Percentiles rank a stretch among this genome's conserved stretches.
phyloP scores from a whole-genome alignment of 345 rosid species.

The Euphorbia tirucalli region DNA sequence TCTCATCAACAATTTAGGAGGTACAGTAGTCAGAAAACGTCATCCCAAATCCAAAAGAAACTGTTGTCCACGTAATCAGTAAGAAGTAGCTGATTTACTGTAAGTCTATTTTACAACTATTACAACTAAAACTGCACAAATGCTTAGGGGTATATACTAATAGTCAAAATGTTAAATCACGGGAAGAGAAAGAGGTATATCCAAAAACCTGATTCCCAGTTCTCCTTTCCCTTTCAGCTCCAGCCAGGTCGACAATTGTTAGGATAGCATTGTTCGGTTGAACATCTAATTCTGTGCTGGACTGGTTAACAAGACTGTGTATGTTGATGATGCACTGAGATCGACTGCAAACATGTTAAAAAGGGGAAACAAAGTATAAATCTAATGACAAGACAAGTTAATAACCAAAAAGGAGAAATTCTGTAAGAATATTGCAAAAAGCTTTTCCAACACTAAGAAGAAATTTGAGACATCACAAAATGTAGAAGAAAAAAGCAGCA shows the following conservation, averaged over 20 bases:
- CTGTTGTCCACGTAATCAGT: background rate
- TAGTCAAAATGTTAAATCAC: background rate
- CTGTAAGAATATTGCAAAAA: background rate
- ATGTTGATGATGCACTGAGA: conserved; percentile 92
- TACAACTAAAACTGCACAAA: background rate
- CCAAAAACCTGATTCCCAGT: conserved; percentile 82
- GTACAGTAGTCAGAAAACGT: background rate
- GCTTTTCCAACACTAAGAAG: background rate
- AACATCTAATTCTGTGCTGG: conserved; percentile 29
- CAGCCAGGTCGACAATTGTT: conserved; percentile 89
- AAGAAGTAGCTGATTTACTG: background rate
- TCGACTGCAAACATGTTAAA: conserved; percentile 53
- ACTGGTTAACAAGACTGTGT: conserved; percentile 28
- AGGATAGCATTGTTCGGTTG: conserved; percentile 46
- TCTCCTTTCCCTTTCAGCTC: conserved; percentile 91
- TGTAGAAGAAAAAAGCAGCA: background rate
- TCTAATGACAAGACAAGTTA: background rate
- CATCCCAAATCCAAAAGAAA: background rate
- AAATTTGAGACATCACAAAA: background rate
- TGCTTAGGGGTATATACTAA: background rate
- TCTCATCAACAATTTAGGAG: background rate
- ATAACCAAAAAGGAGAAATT: background rate
- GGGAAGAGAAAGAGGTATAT: background rate
- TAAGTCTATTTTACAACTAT: too few relatives aligned
- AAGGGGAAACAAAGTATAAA: background rate